A percentile compares a stretch with the other conserved stretches of the same genome.
These are phyloP conservation scores for Butyriboletus loyo DNA, from an alignment of 768 basidiomycete genomes.

Conservation along the genomic window DNA sequence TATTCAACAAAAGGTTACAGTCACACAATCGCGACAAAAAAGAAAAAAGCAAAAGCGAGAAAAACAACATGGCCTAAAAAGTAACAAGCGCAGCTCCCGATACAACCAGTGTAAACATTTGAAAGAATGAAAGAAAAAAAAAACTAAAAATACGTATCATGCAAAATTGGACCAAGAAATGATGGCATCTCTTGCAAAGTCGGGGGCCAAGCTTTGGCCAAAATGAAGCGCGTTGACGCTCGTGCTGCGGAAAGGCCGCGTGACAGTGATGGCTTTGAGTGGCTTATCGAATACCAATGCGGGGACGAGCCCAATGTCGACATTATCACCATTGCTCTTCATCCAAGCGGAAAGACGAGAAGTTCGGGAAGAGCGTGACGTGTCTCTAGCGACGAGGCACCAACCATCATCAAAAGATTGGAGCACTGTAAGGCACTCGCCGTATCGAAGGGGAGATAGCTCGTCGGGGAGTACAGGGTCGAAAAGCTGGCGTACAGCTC, in stretches of 20 bases:
- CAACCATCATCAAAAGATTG: slow-evolving; percentile 77
- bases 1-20: background rate
- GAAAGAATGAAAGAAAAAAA: background rate
- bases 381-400: slow-evolving; percentile 67
- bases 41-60: background rate
- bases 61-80: background rate
- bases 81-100: background rate
- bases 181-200: slow-evolving; percentile 44
- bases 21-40: background rate
- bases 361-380: slow-evolving; percentile 37
- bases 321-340: slow-evolving; percentile 32
- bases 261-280: slow-evolving; percentile 53
- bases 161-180: slow-evolving; percentile 54
- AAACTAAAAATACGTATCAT: background rate
- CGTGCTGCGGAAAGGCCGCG: slow-evolving; percentile 60
- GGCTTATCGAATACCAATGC: slow-evolving; percentile 75
- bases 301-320: slow-evolving; percentile 71
- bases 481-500: slow-evolving; percentile 64
- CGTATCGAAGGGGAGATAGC: slow-evolving; percentile 45
- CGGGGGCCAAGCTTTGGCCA: slow-evolving; percentile 30
- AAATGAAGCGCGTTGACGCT: slow-evolving; percentile 51
- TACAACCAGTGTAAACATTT: background rate
- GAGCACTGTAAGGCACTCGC: slow-evolving; percentile 61
- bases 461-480: slow-evolving; percentile 74
- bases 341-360: slow-evolving; percentile 25